phyloP scores from a whole-genome alignment of 495 filamentous ascomycete species.

The Amorphotheca resinae region DNA sequence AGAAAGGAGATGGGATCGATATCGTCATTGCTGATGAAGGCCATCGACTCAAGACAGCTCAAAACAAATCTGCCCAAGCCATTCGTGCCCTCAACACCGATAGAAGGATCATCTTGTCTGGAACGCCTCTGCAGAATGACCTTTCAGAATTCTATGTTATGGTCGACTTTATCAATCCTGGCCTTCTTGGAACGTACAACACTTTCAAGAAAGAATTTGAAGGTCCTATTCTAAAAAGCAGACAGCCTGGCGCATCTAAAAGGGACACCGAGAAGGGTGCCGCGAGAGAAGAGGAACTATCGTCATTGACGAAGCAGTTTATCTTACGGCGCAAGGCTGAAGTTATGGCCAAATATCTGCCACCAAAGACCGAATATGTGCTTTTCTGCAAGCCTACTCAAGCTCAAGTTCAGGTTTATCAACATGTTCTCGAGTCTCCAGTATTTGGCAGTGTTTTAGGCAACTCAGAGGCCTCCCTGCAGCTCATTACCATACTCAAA shows the following conservation, averaged over 20 bases:
- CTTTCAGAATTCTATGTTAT: slow-evolving; percentile 67
- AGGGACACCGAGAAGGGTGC: slow-evolving; percentile 67
- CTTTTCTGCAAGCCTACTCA: slow-evolving; percentile 62
- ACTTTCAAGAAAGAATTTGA: slow-evolving; percentile 66
- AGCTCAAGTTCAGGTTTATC: slow-evolving; percentile 58
- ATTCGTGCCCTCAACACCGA: slow-evolving; percentile 60
- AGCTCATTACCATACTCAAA: slow-evolving; percentile 68
- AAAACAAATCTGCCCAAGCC: slow-evolving; percentile 68
- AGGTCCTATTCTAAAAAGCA: slow-evolving; percentile 54
- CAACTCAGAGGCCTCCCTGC: slow-evolving; percentile 53
- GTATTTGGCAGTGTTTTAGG: slow-evolving; percentile 53
- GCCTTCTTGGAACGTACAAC: slow-evolving; percentile 52
- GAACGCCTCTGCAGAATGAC: slow-evolving; percentile 74
- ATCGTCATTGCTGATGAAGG: slow-evolving; percentile 78
- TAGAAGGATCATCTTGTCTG: slow-evolving; percentile 57
- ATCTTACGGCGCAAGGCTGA: slow-evolving; percentile 70
- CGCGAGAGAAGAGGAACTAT: slow-evolving; percentile 53
- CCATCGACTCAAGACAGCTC: slow-evolving; percentile 67
- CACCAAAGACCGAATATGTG: slow-evolving; percentile 68
- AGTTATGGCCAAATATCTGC: slow-evolving; percentile 58
- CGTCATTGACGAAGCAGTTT: slow-evolving; percentile 54
- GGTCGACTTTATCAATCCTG: slow-evolving; percentile 72
- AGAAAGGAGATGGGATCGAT: slow-evolving; percentile 51
- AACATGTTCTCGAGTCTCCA: slow-evolving; percentile 55
- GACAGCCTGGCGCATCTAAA: slow-evolving; percentile 54